Conservation (phyloP, 31 red algal species). For the Porphyra umbilicalis region DNA sequence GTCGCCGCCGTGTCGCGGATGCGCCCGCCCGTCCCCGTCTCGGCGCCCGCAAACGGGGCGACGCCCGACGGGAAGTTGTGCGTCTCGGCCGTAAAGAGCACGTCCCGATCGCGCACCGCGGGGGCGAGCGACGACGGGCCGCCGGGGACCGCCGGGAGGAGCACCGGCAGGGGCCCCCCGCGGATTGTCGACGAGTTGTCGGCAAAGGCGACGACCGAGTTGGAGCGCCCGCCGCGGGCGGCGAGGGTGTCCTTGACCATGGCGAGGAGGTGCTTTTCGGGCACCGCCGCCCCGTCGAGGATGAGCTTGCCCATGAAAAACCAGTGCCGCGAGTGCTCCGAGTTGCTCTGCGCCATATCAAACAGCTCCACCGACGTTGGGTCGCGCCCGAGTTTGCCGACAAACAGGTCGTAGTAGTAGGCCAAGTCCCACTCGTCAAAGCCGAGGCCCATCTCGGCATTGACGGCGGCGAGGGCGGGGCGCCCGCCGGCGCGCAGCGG, state of each 20-base stretch:
- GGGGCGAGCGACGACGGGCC: conserved; percentile 20
- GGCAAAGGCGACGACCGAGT: conserved; percentile 96
- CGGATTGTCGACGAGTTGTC: conserved; percentile 99
- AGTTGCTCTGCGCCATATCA: conserved; percentile 98
- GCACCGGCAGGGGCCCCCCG: conserved; percentile 16
- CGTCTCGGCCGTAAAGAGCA: conserved; percentile 98
- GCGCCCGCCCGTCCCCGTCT: conserved; percentile 97
- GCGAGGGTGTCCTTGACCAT: conserved; percentile 77
- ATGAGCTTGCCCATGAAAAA: conserved; percentile 94
- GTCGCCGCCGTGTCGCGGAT: conserved; percentile 97
- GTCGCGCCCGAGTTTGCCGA: conserved; percentile 58
- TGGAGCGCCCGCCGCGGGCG: conserved; percentile 19
- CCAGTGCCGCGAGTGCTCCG: conserved; percentile 99
- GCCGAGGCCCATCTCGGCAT: conserved; percentile 54
- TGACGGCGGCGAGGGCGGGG: conserved; percentile 42
- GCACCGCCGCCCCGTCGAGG: conserved; percentile 63
- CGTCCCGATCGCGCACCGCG: conserved; percentile 40
- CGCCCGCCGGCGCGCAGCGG: conserved; percentile 51
- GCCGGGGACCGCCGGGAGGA: conserved; percentile 46
- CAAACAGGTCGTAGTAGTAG: conserved; percentile 88
- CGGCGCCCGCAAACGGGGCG: conserved; percentile 98
- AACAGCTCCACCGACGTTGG: conserved; percentile 98
- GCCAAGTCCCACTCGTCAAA: conserved; percentile 92
- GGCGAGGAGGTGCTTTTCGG: conserved; percentile 54
- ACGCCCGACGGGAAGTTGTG: conserved; percentile 99